A percentile compares a stretch with the other conserved stretches of the same genome.
Evolutionary conservation across 148 eudicot genomes (phyloP).

Genomic region (Diospyros kaki): DNA sequence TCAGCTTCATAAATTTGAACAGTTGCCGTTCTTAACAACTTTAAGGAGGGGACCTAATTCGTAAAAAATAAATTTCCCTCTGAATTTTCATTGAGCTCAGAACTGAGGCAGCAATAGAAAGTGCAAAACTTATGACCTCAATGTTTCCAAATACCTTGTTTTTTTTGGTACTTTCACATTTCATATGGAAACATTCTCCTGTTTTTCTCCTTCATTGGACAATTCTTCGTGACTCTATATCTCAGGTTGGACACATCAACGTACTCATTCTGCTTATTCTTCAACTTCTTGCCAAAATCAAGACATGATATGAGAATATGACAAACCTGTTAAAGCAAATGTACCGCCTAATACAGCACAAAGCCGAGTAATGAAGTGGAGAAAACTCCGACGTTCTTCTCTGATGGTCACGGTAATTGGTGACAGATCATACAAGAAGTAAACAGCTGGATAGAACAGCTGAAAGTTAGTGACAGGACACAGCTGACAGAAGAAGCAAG

Average conservation of each 20-base stretch:
- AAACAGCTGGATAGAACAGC: slow-evolving; percentile 64
- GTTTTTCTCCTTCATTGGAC: neutral
- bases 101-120: neutral
- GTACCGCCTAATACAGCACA: slow-evolving; percentile 99
- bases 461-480: neutral
- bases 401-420: slow-evolving; percentile 96
- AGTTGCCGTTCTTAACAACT: neutral
- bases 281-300: neutral
- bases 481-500: slow-evolving; percentile 1
- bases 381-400: slow-evolving; percentile 97
- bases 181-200: neutral
- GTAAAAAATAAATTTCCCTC: neutral
- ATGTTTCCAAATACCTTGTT: neutral
- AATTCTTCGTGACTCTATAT: slow-evolving; percentile 2
- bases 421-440: slow-evolving; percentile 93
- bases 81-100: neutral
- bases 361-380: slow-evolving; percentile 94
- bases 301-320: slow-evolving; percentile 3
- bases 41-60: neutral
- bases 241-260: neutral
- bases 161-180: neutral
- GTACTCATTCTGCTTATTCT: neutral
- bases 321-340: slow-evolving; percentile 93
- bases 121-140: neutral
- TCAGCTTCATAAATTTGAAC: neutral